phyloP scores from a whole-genome alignment of 2,329 filamentous ascomycete species.

The Aspergillus novofumigatus region DNA sequence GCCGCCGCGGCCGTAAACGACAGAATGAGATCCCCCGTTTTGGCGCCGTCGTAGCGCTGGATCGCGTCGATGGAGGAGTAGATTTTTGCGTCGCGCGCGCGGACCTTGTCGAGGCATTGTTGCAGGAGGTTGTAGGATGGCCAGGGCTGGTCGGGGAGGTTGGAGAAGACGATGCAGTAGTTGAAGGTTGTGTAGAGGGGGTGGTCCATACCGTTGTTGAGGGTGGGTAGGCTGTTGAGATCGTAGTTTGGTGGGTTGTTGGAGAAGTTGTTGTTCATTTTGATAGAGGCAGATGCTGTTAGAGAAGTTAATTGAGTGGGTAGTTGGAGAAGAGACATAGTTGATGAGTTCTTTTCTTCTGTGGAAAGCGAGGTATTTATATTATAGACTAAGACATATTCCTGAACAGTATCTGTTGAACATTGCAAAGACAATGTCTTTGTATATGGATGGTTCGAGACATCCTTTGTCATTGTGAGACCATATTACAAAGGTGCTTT shows the following conservation, averaged over 20 bases:
- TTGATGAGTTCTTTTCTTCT: neutral
- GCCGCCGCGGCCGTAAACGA: neutral
- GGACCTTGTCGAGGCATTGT: conserved; percentile 10
- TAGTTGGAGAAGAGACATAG: neutral
- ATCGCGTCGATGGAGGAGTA: neutral
- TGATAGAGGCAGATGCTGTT: neutral
- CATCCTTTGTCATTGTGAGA: neutral
- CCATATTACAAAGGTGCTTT: neutral
- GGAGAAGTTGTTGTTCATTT: neutral
- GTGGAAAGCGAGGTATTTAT: neutral
- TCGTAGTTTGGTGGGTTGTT: neutral
- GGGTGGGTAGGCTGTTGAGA: neutral
- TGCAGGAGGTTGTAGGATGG: conserved; percentile 10
- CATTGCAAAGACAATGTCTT: neutral
- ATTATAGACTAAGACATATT: neutral
- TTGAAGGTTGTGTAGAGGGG: neutral
- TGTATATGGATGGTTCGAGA: neutral
- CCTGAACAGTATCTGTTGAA: neutral
- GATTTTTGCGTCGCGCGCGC: neutral
- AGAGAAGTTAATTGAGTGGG: too few species aligned
- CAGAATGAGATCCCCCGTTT: neutral
- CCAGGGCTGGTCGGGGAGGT: neutral
- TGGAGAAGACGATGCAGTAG: neutral
- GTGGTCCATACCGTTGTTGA: too few species aligned
- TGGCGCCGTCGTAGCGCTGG: neutral